Percentiles rank a stretch among this genome's conserved stretches.
Conservation (phyloP, 106 monocot species). For the Dendrobium chrysotoxum region DNA sequence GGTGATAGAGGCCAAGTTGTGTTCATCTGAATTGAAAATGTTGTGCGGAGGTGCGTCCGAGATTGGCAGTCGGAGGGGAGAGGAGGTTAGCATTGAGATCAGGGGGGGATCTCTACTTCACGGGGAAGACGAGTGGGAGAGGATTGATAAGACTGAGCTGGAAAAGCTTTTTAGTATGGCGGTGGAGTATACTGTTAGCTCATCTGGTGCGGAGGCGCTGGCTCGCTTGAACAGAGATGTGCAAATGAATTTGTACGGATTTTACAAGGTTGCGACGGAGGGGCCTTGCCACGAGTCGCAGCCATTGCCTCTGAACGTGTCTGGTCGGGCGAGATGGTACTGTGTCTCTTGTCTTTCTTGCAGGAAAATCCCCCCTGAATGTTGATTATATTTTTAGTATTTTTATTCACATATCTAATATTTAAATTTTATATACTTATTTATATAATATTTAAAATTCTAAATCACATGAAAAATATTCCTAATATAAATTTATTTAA, state of each 20-base stretch:
- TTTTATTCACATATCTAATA: too few relatives aligned
- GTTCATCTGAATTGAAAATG: neutral
- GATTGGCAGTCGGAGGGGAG: neutral
- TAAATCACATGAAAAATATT: too few relatives aligned
- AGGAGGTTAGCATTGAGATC: neutral
- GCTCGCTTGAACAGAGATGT: conserved; percentile 34
- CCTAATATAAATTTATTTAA: too few relatives aligned
- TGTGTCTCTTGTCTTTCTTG: neutral
- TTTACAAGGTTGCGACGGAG: conserved; percentile 58
- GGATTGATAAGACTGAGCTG: conserved; percentile 61
- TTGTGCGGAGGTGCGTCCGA: neutral
- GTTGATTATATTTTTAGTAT: neutral
- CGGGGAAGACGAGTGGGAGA: conserved; percentile 80
- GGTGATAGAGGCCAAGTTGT: neutral
- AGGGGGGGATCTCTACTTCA: conserved; percentile 15
- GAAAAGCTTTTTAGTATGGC: conserved; percentile 47
- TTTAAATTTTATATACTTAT: too few relatives aligned
- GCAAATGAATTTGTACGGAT: conserved; percentile 52
- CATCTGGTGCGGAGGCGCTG: conserved; percentile 23
- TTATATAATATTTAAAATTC: too few relatives aligned
- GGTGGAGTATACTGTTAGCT: conserved; percentile 22
- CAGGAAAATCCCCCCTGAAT: neutral
- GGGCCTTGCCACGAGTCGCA: conserved; percentile 65
- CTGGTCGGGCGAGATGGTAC: conserved; percentile 65
- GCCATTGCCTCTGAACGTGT: conserved; percentile 49